Evolutionary conservation across 192 early-diverging fungal genomes (phyloP), one percentile per base, ranked within the genome.

Genomic region (Rhizoclosmatium sp.): DNA sequence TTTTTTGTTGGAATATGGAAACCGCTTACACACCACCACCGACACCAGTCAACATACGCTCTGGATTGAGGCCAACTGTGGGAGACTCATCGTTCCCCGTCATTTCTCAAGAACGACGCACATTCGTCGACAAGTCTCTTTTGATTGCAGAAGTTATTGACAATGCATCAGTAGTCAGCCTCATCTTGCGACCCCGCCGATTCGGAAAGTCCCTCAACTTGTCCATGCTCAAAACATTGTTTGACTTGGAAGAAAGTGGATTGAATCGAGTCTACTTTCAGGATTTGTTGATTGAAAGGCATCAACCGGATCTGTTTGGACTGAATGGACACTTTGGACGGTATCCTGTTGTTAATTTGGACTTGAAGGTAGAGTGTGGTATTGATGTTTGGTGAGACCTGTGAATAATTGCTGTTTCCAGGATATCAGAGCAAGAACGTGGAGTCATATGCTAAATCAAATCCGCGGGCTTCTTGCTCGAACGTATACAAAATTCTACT

Each of bases 81-180:
- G 61, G 61, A 64, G n/a, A 64, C 61, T 64, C 61, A 7, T 64
- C 61, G 21, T 64, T 64, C 23, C n/a, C 12, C 0, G 61, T 64
- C 14, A 40, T 40, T 19, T 64, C 21, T n/a, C 5, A 64, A 40
- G 61, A 64, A 9, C 21, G 61, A 9, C 9, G 23, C 14, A 64
- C 61, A 9, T 64, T 64, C 23, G 61, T 64, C 12, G 61, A 64
- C 61, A 64, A 64, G 61, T 64, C 61, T 40, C 61, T 64, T 7
- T 40, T 64, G 4, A 64, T 64, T 23, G 21, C 40, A 31, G 61
- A 64, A 64, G 61, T 64, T 1, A 64, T 64, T 64, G 61, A 64
- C 23, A 40, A 7, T 64, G 9, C 61, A n/a, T 40, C 9, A n/a
- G 5, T 5, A 1, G 61, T 1, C 9, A 64, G 9, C 61, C 61